Conservation (phyloP, 106 monocot genomes). For the Agapanthus africanus region DNA sequence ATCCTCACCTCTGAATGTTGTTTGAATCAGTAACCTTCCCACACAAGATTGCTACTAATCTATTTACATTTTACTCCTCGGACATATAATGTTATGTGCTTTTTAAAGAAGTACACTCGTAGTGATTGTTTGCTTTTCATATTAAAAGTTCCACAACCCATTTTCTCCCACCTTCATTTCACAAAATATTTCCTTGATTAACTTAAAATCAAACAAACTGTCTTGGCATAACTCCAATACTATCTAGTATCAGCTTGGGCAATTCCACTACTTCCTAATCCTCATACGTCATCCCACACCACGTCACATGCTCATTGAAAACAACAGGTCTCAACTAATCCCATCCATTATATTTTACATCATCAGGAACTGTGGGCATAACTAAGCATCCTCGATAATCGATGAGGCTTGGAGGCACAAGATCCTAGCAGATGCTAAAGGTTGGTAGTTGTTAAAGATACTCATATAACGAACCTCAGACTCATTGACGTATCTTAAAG, state of each 20-base stretch:
- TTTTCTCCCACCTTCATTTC: background rate
- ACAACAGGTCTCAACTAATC: background rate
- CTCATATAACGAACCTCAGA: no score
- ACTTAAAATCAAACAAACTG: background rate
- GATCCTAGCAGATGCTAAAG: background rate
- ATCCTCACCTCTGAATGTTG: no score
- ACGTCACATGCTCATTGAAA: background rate
- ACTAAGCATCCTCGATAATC: background rate
- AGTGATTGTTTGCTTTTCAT: background rate
- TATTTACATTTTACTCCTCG: background rate
- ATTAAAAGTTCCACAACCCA: background rate
- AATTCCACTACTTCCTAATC: background rate
- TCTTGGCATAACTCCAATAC: background rate
- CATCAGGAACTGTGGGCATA: background rate
- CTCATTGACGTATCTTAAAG: no score
- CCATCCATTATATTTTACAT: no score
- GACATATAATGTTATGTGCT: background rate
- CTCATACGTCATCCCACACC: background rate
- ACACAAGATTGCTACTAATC: background rate
- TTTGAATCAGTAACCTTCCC: no score
- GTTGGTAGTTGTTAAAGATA: background rate
- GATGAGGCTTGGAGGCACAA: background rate
- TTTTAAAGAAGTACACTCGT: background rate
- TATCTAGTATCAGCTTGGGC: background rate
- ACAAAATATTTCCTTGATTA: background rate